A percentile compares a stretch with the other conserved stretches of the same genome.
Evolutionary conservation across 441 rosid species (phyloP).

Genomic region (Populus hybrid): DNA sequence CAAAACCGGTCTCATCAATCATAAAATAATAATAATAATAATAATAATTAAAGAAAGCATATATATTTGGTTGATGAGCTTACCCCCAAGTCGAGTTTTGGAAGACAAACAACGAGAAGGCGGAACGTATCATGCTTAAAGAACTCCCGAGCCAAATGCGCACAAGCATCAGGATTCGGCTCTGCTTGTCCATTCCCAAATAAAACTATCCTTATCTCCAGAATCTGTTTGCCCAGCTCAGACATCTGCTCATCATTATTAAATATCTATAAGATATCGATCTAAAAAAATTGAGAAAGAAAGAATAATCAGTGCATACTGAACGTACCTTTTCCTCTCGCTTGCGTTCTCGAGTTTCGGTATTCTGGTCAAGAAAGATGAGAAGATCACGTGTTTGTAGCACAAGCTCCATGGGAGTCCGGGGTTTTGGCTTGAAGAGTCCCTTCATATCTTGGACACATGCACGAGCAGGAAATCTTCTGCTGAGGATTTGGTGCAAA

Average conservation of each 20-base stretch:
- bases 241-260: conserved; percentile 44
- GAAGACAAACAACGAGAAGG: conserved; percentile 66
- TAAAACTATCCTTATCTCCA: conserved; percentile 70
- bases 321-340: conserved; percentile 77
- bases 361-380: conserved; percentile 28
- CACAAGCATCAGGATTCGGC: conserved; percentile 83
- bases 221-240: conserved; percentile 55
- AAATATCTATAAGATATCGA: background rate
- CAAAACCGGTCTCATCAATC: background rate
- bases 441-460: conserved; percentile 58
- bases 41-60: background rate
- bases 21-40: background rate
- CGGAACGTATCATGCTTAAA: conserved; percentile 65
- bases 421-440: conserved; percentile 80
- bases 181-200: conserved; percentile 82
- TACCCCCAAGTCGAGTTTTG: conserved; percentile 81
- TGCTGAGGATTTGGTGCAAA: background rate
- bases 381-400: conserved; percentile 83
- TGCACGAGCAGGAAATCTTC: background rate
- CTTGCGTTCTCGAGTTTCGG: conserved; percentile 40
- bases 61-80: background rate
- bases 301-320: background rate
- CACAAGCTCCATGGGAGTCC: conserved; percentile 76
- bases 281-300: background rate
- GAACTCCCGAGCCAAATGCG: conserved; percentile 80